phyloP scores from a whole-genome alignment of 805 yeast genomes.

The Komagataella populi region DNA sequence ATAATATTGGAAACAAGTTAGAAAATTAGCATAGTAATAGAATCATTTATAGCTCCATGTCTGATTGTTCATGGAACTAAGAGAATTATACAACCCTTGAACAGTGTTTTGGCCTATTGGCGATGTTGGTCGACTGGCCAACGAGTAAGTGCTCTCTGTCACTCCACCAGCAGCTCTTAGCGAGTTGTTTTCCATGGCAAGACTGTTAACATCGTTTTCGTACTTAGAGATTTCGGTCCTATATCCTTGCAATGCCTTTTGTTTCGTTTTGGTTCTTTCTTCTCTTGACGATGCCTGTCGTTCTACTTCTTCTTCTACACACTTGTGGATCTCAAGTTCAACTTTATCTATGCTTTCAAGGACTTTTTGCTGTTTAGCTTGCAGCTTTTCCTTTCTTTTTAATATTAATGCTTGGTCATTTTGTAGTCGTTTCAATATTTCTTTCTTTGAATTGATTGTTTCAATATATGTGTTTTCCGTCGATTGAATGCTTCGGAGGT shows the following conservation, averaged over 20 bases:
- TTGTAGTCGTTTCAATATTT: slow-evolving; percentile 12
- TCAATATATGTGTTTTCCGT: slow-evolving; percentile 16
- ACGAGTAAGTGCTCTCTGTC: slow-evolving; percentile 3
- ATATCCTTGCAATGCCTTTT: slow-evolving; percentile 11
- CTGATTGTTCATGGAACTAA: background rate
- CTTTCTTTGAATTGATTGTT: slow-evolving; percentile 11
- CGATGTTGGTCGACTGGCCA: slow-evolving; percentile 4
- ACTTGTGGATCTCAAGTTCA: slow-evolving; percentile 12
- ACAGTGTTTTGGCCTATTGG: background rate
- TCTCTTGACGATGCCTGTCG: slow-evolving; percentile 10
- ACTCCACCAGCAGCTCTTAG: background rate
- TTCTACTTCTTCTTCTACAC: slow-evolving; percentile 12
- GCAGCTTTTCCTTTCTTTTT: slow-evolving; percentile 19
- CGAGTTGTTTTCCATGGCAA: background rate
- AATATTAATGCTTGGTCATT: slow-evolving; percentile 15
- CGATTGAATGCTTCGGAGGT: slow-evolving; percentile 16
- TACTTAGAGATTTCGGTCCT: slow-evolving; percentile 11
- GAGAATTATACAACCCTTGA: background rate
- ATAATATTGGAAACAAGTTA: slow-evolving; percentile 19
- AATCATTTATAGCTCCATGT: background rate
- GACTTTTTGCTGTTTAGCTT: slow-evolving; percentile 17
- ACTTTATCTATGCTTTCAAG: slow-evolving; percentile 10
- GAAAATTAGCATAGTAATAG: background rate
- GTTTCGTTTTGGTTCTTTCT: slow-evolving; percentile 10
- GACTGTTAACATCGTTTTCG: background rate